These are phyloP conservation scores for Syzygium malaccense DNA, from an alignment of 441 rosid genomes.

Conservation along the genomic window DNA sequence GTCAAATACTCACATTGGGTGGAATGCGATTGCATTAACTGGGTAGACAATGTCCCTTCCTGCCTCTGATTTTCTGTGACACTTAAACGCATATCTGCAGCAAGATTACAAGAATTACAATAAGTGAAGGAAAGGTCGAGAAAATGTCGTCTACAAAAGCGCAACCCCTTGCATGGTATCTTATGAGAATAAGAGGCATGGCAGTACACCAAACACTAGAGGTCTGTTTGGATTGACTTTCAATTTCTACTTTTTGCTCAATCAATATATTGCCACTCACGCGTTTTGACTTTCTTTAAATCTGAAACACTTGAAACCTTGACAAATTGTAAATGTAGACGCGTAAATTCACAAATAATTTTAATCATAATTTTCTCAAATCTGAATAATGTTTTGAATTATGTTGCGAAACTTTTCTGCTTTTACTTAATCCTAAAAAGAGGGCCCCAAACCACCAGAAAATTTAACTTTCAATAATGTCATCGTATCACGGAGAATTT, in stretches of 20 bases:
- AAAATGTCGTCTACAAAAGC: neutral
- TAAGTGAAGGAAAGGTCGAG: neutral
- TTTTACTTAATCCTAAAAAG: neutral
- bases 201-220: neutral
- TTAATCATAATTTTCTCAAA: neutral
- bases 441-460: neutral
- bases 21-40: slow-evolving; percentile 93
- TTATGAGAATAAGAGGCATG: neutral
- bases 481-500: neutral
- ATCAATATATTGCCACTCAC: neutral
- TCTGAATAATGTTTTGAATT: neutral
- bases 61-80: slow-evolving; percentile 96
- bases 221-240: neutral
- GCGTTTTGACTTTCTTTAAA: neutral
- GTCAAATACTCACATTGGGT: slow-evolving; percentile 77
- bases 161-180: neutral
- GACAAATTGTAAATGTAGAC: neutral
- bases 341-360: neutral
- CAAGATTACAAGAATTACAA: neutral
- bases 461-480: neutral
- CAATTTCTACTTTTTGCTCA: neutral
- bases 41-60: slow-evolving; percentile 96
- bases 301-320: neutral
- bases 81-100: slow-evolving; percentile 92
- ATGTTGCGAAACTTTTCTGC: neutral